Percentiles rank a stretch among this genome's conserved stretches.
These are phyloP conservation scores for Raddia distichophylla DNA, from an alignment of 176 grass and related monocot genomes.

Conservation along the genomic window DNA sequence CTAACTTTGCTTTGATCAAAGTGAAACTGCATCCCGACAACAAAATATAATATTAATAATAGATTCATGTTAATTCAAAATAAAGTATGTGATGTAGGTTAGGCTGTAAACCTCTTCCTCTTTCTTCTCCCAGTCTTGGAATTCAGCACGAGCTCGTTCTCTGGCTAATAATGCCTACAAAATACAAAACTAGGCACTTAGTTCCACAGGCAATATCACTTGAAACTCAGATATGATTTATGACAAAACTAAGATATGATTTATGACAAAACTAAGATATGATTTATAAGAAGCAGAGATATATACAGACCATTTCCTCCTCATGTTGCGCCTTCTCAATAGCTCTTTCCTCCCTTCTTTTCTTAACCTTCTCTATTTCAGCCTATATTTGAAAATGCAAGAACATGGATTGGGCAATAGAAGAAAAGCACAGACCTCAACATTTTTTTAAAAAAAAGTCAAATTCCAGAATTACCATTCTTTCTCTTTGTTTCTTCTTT, in stretches of 20 bases:
- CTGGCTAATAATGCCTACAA: conserved; percentile 79
- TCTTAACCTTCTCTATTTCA: conserved; percentile 99
- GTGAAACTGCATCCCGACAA: conserved; percentile 69
- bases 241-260: conserved; percentile 22
- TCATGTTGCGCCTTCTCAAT: conserved; percentile 98
- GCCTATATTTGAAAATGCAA: conserved; percentile 54
- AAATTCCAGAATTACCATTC: conserved; percentile 66
- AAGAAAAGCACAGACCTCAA: conserved; percentile 24
- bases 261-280: conserved; percentile 24
- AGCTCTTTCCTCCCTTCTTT: conserved; percentile 97
- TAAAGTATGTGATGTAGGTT: not conserved
- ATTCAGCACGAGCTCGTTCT: conserved; percentile 90
- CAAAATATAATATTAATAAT: conserved; percentile 39
- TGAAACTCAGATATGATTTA: conserved; percentile 29
- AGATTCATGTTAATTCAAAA: conserved; percentile 24
- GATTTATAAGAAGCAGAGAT: conserved; percentile 25
- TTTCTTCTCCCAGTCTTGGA: conserved; percentile 99
- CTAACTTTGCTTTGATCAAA: conserved; percentile 99
- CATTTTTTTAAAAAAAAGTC: not conserved
- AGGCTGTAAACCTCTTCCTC: conserved; percentile 84
- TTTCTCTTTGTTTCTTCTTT: conserved; percentile 83
- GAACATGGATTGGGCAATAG: conserved; percentile 13
- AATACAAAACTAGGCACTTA: conserved; percentile 45
- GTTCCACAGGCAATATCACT: conserved; percentile 12
- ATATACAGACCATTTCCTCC: conserved; percentile 82